Base-by-base conservation (phyloP, 148 eudicot genomes). In the Hydrangea macrophylla region DNA sequence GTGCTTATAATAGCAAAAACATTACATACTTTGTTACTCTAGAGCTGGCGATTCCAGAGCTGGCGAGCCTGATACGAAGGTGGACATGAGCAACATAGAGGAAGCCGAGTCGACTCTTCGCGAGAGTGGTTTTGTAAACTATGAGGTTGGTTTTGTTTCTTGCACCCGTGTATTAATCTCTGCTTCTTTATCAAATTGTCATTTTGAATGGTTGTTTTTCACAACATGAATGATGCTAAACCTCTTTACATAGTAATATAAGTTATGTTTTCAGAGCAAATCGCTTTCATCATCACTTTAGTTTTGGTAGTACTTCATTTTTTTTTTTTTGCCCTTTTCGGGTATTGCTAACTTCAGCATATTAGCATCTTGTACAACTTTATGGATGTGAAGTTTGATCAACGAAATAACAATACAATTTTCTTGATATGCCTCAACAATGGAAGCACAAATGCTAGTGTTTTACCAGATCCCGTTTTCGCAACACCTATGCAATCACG, bases 41-140 rank as follows among this genome's bases (percentile, higher is more conserved):
- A 76, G 79, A 72, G 86, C 79, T 57, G n/a, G n/a, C n/a, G n/a
- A n/a, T n/a, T n/a, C n/a, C n/a, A n/a, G n/a, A n/a, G n/a, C n/a
- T n/a, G 84, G 70, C 20, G 88, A 75, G 60, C 62, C 60, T 62
- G 85, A 76, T 20, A 42, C 66, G 9, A 85, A 81, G 65, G 61
- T 70, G 17, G 84, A 80, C 42, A 50, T 82, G 5, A 84, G 79
- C 73, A 92, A 83, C 62, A 85, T 92, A 48, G 96, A 87, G 78
- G 96, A 92, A 79, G 96, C 97, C 45, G 97, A 92, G 68, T 81
- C 85, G 27, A 87, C 97, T 64, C 92, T 92, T 65, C 92, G 96
- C 28, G 97, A 84, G 81, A 87, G 91, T 77, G 92, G 88, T 55
- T 83, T 72, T 74, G 60, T 92, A 57, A 92, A 92, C 72, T 92